Percentiles rank a stretch among this genome's conserved stretches.
These are phyloP conservation scores for Pichia deserticola DNA, from an alignment of 805 yeast genomes.

Conservation along the genomic window DNA sequence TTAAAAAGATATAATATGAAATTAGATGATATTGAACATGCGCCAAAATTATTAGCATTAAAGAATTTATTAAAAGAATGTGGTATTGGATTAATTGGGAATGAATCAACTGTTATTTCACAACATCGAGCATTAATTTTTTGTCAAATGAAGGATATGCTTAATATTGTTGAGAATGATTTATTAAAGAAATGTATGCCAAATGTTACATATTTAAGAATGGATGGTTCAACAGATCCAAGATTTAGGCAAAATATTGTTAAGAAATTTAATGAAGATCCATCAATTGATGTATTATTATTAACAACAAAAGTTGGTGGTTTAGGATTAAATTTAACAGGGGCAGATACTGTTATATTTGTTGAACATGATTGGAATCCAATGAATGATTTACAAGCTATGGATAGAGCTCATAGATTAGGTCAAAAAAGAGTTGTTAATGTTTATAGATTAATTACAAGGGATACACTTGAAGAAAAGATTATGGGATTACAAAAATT, in stretches of 20 bases:
- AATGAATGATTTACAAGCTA: constrained; percentile 97
- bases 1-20: constrained; percentile 51
- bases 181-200: constrained; percentile 80
- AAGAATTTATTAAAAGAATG: constrained; percentile 79
- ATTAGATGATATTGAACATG: constrained; percentile 68
- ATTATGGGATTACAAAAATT: constrained; percentile 97
- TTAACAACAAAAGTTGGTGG: constrained; percentile 98
- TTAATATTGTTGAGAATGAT: constrained; percentile 92
- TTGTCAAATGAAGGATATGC: constrained; percentile 96
- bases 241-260: constrained; percentile 87
- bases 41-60: constrained; percentile 84
- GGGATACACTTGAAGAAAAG: constrained; percentile 90
- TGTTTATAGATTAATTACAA: constrained; percentile 89
- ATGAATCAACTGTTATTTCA: constrained; percentile 55
- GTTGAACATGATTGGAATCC: constrained; percentile 99
- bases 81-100: constrained; percentile 61
- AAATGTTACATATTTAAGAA: constrained; percentile 83
- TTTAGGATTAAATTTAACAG: constrained; percentile 92
- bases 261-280: constrained; percentile 88
- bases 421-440: constrained; percentile 98
- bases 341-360: constrained; percentile 98
- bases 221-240: constrained; percentile 93
- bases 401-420: constrained; percentile 97
- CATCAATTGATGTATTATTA: constrained; percentile 87
- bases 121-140: constrained; percentile 94